Evolutionary conservation across 1,139 yeast species (phyloP), one percentile per base, ranked within the genome.

Genomic region (Suzukiozyma palmioleophila): DNA sequence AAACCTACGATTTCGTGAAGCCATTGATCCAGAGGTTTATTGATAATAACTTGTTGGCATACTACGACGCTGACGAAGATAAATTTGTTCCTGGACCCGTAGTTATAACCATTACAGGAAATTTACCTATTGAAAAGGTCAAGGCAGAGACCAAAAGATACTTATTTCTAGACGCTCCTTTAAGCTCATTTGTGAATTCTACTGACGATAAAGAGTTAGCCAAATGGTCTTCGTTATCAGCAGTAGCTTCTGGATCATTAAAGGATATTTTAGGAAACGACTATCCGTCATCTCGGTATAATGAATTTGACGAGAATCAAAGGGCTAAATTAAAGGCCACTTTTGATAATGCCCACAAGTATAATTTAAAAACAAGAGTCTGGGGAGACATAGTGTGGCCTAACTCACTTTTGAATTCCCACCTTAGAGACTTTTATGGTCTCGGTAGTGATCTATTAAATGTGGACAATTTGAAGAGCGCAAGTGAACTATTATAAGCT

Each of bases 381-480:
- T 70, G 75, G 75, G 75, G 75, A 9, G 73, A 65, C 26, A 49
- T 64, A 4, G 58, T 56, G 21, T 70, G 73, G 73, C 75, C 76
- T 10, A 47, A 46, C 25, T 41, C 48, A 28, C 46, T 68, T 36
- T 54, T 59, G 18, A 47, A 60, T 29, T 44, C 54, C 7, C 73
- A 69, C 41, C 54, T 66, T 47, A 40, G 46, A 39, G 56, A 52
- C 21, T 51, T 63, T 14, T 59, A 50, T 43, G 45, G 44, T 30
- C 40, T 56, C 29, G 72, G 70, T 3, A 56, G 66, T 31, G 75
- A 70, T 46, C 59, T 69, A 37, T 50, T 70, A 37, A 70, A 70
- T 47, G 65, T 62, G 10, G 74, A 70, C 46, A 66, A 69, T 44
- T 54, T 70, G 27, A 39, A 52, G 28, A 50, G 47, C 15, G 65